Evolutionary conservation across 768 basidiomycete species (phyloP).

Genomic region (Mycena haematopus): DNA sequence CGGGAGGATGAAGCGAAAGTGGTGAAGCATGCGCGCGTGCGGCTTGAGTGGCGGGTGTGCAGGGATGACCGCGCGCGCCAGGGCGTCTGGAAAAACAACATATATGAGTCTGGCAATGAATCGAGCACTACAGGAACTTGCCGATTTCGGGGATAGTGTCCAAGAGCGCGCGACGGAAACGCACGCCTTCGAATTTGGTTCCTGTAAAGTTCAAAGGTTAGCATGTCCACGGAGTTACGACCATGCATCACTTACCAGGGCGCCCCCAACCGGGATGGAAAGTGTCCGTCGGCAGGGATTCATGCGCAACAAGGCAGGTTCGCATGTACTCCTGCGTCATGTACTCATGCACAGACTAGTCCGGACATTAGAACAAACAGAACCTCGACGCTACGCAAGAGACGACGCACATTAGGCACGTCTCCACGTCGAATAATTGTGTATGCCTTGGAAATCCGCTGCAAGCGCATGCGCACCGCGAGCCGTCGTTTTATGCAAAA

Average conservation of each 20-base stretch:
- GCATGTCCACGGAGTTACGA: not conserved
- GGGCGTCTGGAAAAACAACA: constrained; percentile 53
- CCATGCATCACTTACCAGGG: constrained; percentile 55
- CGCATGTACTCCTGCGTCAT: constrained; percentile 81
- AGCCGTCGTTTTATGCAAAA: constrained; percentile 75
- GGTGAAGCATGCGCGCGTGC: constrained; percentile 78
- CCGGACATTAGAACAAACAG: not conserved
- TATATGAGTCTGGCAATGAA: constrained; percentile 4
- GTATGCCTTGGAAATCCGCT: constrained; percentile 70
- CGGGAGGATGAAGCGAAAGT: constrained; percentile 78
- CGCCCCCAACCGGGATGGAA: constrained; percentile 79
- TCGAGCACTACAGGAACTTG: constrained; percentile 39
- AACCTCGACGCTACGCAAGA: not conserved
- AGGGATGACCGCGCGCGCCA: constrained; percentile 77
- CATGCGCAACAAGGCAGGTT: constrained; percentile 71
- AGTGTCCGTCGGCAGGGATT: constrained; percentile 71
- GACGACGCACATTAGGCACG: constrained; percentile 59
- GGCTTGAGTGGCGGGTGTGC: constrained; percentile 73
- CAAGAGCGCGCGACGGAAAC: constrained; percentile 72
- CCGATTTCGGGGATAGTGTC: constrained; percentile 76
- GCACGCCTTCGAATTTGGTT: constrained; percentile 62
- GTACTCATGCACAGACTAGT: constrained; percentile 68
- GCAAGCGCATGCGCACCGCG: constrained; percentile 66
- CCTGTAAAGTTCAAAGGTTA: constrained; percentile 41
- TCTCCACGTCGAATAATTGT: constrained; percentile 58